These are phyloP conservation scores for Heterobasidion occidentale DNA, from an alignment of 1,284 basidiomycete species.

Conservation along the genomic window DNA sequence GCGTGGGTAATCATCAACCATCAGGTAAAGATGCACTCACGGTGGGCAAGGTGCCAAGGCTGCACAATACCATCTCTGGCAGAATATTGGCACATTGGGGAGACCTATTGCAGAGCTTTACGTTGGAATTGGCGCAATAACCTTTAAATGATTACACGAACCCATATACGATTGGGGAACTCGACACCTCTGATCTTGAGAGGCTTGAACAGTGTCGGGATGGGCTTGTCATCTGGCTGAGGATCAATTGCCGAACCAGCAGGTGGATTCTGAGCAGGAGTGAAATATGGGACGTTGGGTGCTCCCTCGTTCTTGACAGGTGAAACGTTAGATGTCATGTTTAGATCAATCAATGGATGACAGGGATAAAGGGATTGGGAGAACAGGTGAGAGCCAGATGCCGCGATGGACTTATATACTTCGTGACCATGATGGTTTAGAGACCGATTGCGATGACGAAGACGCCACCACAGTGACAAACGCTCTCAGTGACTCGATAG, in stretches of 20 bases:
- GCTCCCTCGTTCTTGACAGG: slow-evolving; percentile 24
- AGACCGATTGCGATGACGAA: too few species aligned
- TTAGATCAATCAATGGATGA: neutral
- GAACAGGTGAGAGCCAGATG: neutral
- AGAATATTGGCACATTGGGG: slow-evolving; percentile 73
- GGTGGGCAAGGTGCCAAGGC: slow-evolving; percentile 72
- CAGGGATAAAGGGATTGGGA: neutral
- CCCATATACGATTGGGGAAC: slow-evolving; percentile 67
- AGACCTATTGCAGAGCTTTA: slow-evolving; percentile 20
- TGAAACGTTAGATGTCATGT: neutral
- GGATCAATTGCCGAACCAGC: slow-evolving; percentile 39
- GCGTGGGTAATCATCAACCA: neutral
- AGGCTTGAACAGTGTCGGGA: slow-evolving; percentile 58
- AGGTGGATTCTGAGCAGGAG: slow-evolving; percentile 42
- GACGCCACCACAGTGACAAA: too few species aligned
- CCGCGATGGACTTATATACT: neutral
- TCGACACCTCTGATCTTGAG: slow-evolving; percentile 49
- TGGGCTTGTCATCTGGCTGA: slow-evolving; percentile 31
- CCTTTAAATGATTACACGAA: slow-evolving; percentile 12
- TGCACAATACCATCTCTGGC: slow-evolving; percentile 58
- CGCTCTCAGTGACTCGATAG: too few species aligned
- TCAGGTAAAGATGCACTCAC: slow-evolving; percentile 22
- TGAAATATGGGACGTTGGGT: slow-evolving; percentile 39
- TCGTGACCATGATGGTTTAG: neutral
- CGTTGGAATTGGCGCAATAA: too few species aligned